Conservation (phyloP, 2,329 filamentous ascomycete genomes). For the Calonectria pseudoreteaudii region DNA sequence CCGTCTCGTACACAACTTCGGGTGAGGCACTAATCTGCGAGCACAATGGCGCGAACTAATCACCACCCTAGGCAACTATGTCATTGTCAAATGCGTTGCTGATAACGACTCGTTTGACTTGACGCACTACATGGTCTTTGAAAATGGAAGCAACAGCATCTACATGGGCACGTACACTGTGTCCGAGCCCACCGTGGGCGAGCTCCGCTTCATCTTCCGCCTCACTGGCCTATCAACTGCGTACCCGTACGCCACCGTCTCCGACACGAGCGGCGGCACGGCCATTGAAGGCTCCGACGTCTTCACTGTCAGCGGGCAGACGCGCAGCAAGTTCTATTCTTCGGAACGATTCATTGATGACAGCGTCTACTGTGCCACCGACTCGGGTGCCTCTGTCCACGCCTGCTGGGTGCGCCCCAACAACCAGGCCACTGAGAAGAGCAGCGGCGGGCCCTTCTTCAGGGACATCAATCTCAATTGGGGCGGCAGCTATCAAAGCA, state of each 20-base stretch:
- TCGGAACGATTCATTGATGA: constrained; percentile 12
- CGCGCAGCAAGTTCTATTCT: constrained; percentile 16
- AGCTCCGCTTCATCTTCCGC: constrained; percentile 16
- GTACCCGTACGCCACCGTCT: constrained; percentile 6
- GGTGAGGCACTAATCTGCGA: neutral
- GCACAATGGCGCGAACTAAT: neutral
- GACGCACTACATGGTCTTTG: constrained; percentile 16
- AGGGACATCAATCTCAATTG: constrained; percentile 13
- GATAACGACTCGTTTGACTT: neutral
- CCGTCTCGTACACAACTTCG: constrained; percentile 4
- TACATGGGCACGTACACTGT: constrained; percentile 14
- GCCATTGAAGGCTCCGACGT: constrained; percentile 11
- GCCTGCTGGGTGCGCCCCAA: constrained; percentile 14
- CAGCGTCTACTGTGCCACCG: constrained; percentile 6
- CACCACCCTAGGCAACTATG: neutral
- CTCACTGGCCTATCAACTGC: neutral
- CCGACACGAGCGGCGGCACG: constrained; percentile 11
- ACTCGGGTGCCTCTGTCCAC: constrained; percentile 4
- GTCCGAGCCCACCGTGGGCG: constrained; percentile 6
- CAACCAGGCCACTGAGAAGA: constrained; percentile 5
- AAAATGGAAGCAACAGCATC: constrained; percentile 6
- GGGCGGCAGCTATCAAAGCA: constrained; percentile 7
- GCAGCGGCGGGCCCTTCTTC: constrained; percentile 10
- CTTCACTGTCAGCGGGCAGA: constrained; percentile 4
- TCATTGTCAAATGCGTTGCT: constrained; percentile 11